These are phyloP conservation scores for Escallonia rubra DNA, from an alignment of 129 eudicot genomes.

Conservation along the genomic window DNA sequence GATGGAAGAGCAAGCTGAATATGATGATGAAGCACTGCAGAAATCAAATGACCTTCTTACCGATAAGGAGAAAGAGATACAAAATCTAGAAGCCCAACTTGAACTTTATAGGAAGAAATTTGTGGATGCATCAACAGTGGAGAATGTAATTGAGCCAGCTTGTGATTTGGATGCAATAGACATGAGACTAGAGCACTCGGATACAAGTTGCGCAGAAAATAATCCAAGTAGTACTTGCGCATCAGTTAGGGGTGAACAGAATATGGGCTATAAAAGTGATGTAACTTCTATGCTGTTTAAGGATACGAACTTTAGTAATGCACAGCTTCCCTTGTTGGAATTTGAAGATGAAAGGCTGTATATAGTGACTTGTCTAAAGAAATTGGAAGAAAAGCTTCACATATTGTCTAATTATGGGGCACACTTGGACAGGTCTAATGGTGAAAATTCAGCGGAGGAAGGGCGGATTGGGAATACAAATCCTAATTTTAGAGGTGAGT, in stretches of 20 bases:
- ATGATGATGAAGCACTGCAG: conserved; percentile 78
- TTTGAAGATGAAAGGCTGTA: conserved; percentile 26
- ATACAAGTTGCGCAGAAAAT: too few relatives aligned
- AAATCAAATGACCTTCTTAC: conserved; percentile 62
- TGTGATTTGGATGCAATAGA: neutral
- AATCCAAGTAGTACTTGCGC: too few relatives aligned
- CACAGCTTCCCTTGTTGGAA: conserved; percentile 9
- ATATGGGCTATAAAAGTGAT: neutral
- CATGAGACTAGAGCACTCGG: too few relatives aligned
- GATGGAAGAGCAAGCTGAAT: conserved; percentile 99
- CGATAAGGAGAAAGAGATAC: conserved; percentile 70
- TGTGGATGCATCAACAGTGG: conserved; percentile 18
- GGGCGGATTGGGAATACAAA: too few relatives aligned
- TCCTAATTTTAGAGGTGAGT: neutral
- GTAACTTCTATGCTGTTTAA: neutral
- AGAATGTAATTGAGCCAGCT: conserved; percentile 8
- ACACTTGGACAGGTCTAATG: conserved; percentile 6
- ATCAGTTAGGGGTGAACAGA: neutral
- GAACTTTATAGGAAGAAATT: conserved; percentile 26
- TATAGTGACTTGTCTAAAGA: conserved; percentile 18
- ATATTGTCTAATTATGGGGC: conserved; percentile 10
- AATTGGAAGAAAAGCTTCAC: conserved; percentile 24
- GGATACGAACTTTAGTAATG: neutral
- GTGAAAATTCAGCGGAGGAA: conserved; percentile 3
- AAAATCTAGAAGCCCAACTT: conserved; percentile 52